Percentiles rank a stretch among this genome's conserved stretches.
These are phyloP conservation scores for Penicillium canariense DNA, from an alignment of 495 filamentous ascomycete species.

Conservation along the genomic window DNA sequence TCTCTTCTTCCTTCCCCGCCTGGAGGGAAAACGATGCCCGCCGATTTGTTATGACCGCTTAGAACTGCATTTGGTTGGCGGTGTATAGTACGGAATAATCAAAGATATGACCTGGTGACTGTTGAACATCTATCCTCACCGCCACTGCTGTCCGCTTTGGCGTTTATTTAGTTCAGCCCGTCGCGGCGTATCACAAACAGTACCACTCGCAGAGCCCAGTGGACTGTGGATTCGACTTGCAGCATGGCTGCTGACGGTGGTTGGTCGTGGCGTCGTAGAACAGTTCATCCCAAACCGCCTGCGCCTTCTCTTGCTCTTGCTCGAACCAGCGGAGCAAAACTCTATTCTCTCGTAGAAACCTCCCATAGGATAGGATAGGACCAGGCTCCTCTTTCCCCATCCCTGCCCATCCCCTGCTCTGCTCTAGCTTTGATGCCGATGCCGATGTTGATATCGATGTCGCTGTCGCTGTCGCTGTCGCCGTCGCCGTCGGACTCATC, in stretches of 20 bases:
- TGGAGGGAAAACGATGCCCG: slow-evolving; percentile 14
- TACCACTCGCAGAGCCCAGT: not conserved
- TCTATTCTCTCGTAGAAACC: not conserved
- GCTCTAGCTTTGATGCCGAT: too few species aligned
- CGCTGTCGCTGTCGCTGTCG: too few species aligned
- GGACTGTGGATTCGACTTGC: not conserved
- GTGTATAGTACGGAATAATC: slow-evolving; percentile 34
- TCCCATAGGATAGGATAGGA: not conserved
- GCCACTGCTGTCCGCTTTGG: not conserved
- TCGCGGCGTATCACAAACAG: not conserved
- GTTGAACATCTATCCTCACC: slow-evolving; percentile 2
- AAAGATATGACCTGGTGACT: slow-evolving; percentile 12
- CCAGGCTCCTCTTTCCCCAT: not conserved
- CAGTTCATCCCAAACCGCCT: slow-evolving; percentile 1
- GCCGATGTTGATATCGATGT: too few species aligned
- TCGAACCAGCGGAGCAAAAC: not conserved
- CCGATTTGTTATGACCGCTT: slow-evolving; percentile 33
- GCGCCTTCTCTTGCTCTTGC: not conserved
- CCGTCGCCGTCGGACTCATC: slow-evolving; percentile 29
- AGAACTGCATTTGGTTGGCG: slow-evolving; percentile 24
- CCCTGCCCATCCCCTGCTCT: too few species aligned
- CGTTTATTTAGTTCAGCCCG: not conserved
- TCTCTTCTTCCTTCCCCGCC: not conserved
- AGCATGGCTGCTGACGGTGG: not conserved
- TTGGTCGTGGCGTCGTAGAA: not conserved